Evolutionary conservation across 164 flowering plant genomes (phyloP), one percentile per base, ranked within the genome.

Genomic region (Umbilicus rupestris): DNA sequence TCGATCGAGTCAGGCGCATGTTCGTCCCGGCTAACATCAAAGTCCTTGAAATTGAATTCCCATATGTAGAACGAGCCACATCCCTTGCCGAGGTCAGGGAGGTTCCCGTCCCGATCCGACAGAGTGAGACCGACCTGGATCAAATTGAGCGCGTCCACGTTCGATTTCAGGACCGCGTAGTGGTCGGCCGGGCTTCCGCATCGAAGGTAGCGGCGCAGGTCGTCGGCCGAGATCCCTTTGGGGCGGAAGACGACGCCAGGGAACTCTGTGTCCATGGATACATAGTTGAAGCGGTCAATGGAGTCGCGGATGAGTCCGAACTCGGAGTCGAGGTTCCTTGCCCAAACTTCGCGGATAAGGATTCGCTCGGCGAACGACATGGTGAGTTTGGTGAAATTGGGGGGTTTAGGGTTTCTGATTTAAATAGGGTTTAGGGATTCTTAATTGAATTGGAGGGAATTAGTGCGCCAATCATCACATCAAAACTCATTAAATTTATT

Each of bases 211-310:
- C 24, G 58, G 30, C 11, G 9, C 28, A 52, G 24, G 30, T 24
- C 3, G 30, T 24, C 30, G 58, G 58, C 9, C 0, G 39, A 31
- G 26, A 35, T 30, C 10, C 37, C n/a, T 31, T 60, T 22, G 42
- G 65, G 42, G 20, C 42, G 39, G 42, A 62, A 35, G 65, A 63
- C 65, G 65, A 63, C 65, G 45, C 45, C 65, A 10, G 45, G 65
- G 64, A 62, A 62, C 65, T 62, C 65, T 26, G 44, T 62, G 42
- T 62, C 65, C 65, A 62, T 62, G 3, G 65, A 62, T n/a, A 62
- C 22, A 44, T 62, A 22, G 42, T 62, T 62, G 31, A 19, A 62
- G 17, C 26, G 24, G 26, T 35, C 39, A 15, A 62, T 29, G 8
- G 42, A 35, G 22, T 35, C 39, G 3, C 42, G 65, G 42, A 62